Conservation (phyloP, 192 early-diverging fungal species). For the Chytriomyces sp. region DNA sequence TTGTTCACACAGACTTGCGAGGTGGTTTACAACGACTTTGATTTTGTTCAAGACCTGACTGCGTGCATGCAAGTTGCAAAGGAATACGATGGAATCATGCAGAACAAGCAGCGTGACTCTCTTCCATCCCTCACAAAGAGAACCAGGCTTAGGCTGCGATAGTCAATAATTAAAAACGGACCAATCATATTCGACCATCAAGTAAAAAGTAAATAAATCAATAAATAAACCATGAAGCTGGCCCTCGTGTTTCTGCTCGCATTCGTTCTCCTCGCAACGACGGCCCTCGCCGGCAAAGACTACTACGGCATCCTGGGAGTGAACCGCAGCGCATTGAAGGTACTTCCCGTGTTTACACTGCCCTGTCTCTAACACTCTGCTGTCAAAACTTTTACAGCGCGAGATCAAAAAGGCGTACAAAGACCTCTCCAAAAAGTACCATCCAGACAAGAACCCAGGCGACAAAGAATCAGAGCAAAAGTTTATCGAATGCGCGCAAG, state of each 20-base stretch:
- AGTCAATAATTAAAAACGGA: too few species aligned
- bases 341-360: slow-evolving; percentile 10
- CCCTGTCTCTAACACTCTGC: background rate
- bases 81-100: too few species aligned
- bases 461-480: slow-evolving; percentile 83
- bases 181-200: too few species aligned
- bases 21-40: too few species aligned
- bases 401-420: slow-evolving; percentile 97
- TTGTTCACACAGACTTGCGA: too few species aligned
- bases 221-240: background rate
- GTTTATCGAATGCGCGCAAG: slow-evolving; percentile 86
- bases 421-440: slow-evolving; percentile 52
- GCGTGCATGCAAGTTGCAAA: too few species aligned
- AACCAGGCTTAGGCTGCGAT: too few species aligned
- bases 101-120: too few species aligned
- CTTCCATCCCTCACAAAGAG: too few species aligned
- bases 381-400: slow-evolving; percentile 40
- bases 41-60: too few species aligned
- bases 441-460: slow-evolving; percentile 69
- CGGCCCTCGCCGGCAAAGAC: slow-evolving; percentile 60
- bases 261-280: slow-evolving; percentile 39
- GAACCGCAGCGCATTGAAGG: slow-evolving; percentile 71
- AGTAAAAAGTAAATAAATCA: too few species aligned
- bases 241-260: background rate
- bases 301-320: slow-evolving; percentile 91